A percentile compares a stretch with the other conserved stretches of the same genome.
These are phyloP conservation scores for Helotiales sp. DNA, from an alignment of 2,329 filamentous ascomycete species.

Conservation along the genomic window DNA sequence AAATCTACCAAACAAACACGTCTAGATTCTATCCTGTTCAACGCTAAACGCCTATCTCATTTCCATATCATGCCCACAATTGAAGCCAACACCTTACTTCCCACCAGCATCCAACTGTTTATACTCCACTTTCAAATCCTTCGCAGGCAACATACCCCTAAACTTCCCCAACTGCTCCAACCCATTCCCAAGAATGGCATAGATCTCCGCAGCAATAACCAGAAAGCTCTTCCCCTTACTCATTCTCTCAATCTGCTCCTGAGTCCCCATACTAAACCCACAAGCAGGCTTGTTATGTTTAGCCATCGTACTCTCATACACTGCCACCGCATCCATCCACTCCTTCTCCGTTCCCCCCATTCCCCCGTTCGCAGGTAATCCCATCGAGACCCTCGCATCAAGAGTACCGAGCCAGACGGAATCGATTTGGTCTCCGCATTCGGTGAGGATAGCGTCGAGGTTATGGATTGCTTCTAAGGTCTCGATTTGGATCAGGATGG, in stretches of 20 bases:
- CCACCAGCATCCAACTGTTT: slow-evolving; percentile 4
- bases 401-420: slow-evolving; percentile 48
- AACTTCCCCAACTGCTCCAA: not conserved
- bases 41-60: no score
- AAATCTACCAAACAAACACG: no score
- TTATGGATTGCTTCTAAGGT: slow-evolving; percentile 44
- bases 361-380: slow-evolving; percentile 30
- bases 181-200: slow-evolving; percentile 7
- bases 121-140: slow-evolving; percentile 5
- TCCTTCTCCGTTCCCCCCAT: slow-evolving; percentile 41
- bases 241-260: slow-evolving; percentile 19
- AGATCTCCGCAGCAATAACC: slow-evolving; percentile 15
- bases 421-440: slow-evolving; percentile 45
- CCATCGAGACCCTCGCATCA: slow-evolving; percentile 47
- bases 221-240: slow-evolving; percentile 27
- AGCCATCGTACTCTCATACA: slow-evolving; percentile 41
- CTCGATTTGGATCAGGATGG: slow-evolving; percentile 51
- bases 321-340: slow-evolving; percentile 40
- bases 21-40: no score
- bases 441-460: slow-evolving; percentile 50
- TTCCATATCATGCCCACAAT: no score
- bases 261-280: slow-evolving; percentile 27
- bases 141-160: slow-evolving; percentile 1
- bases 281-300: slow-evolving; percentile 47
- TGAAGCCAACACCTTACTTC: no score